Conservation (phyloP, 2,329 filamentous ascomycete genomes). For the Tolypocladium paradoxum region DNA sequence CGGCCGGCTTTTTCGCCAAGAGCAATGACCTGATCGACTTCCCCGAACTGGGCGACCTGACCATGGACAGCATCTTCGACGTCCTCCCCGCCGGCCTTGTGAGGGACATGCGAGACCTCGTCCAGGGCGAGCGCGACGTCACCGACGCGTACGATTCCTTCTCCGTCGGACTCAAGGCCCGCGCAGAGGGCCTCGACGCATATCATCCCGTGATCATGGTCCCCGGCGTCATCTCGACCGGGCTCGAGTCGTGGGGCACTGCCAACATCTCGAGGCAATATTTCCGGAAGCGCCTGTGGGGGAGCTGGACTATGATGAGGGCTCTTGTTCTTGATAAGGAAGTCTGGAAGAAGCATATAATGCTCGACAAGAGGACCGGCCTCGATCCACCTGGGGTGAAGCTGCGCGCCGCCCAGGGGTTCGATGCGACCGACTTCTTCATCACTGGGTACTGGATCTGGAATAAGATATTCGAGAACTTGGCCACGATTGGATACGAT, state of each 20-base stretch:
- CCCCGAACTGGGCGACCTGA: conserved; percentile 57
- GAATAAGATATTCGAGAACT: conserved; percentile 96
- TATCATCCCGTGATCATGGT: conserved; percentile 93
- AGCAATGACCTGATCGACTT: conserved; percentile 84
- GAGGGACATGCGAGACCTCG: conserved; percentile 73
- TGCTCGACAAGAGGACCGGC: conserved; percentile 87
- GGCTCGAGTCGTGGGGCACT: conserved; percentile 93
- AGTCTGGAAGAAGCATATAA: conserved; percentile 90
- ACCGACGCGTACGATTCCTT: conserved; percentile 90
- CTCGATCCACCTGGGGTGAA: conserved; percentile 87
- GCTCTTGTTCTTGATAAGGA: conserved; percentile 89
- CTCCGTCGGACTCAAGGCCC: conserved; percentile 74
- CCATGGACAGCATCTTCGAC: conserved; percentile 78
- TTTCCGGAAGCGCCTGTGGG: conserved; percentile 91
- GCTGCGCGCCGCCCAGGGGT: conserved; percentile 85
- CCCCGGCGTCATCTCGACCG: conserved; percentile 93
- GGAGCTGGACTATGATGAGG: conserved; percentile 98
- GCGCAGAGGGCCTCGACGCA: conserved; percentile 67
- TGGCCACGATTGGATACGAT: conserved; percentile 93
- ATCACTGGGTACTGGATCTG: conserved; percentile 93
- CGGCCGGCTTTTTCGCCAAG: conserved; percentile 81
- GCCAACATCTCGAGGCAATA: conserved; percentile 75
- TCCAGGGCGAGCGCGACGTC: conserved; percentile 73
- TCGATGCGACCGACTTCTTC: conserved; percentile 96
- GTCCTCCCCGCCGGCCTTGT: conserved; percentile 78